Conservation (phyloP, 805 yeast species). For the Priceomyces haplophilus region DNA sequence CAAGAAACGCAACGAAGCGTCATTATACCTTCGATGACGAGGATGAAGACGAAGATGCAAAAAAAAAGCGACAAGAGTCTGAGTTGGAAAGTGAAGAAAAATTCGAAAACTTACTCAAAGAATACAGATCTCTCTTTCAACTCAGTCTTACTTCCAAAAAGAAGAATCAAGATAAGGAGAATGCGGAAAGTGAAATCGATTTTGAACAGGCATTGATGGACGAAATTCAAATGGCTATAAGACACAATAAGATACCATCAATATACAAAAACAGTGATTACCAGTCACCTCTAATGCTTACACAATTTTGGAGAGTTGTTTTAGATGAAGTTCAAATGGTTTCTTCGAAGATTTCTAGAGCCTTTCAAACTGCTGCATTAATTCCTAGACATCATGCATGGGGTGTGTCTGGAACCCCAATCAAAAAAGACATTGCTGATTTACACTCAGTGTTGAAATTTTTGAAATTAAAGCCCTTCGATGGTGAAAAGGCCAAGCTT, state of each 20-base stretch:
- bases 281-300: slow-evolving; percentile 75
- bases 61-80: slow-evolving; percentile 3
- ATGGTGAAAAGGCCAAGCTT: slow-evolving; percentile 35
- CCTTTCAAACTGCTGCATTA: slow-evolving; percentile 74
- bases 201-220: slow-evolving; percentile 32
- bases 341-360: slow-evolving; percentile 64
- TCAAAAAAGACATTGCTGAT: slow-evolving; percentile 63
- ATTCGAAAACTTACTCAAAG: slow-evolving; percentile 10
- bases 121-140: slow-evolving; percentile 26
- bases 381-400: slow-evolving; percentile 87
- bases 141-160: slow-evolving; percentile 23
- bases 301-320: slow-evolving; percentile 86
- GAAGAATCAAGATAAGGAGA: slow-evolving; percentile 23
- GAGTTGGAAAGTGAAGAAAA: slow-evolving; percentile 5
- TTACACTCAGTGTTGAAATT: slow-evolving; percentile 69
- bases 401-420: slow-evolving; percentile 97
- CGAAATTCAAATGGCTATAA: slow-evolving; percentile 27
- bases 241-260: slow-evolving; percentile 24
- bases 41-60: slow-evolving; percentile 10
- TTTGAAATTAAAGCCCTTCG: slow-evolving; percentile 65
- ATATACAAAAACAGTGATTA: slow-evolving; percentile 41
- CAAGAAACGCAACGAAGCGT: slow-evolving; percentile 34
- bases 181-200: slow-evolving; percentile 23
- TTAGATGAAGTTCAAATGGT: slow-evolving; percentile 96
- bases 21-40: slow-evolving; percentile 7